A percentile compares a stretch with the other conserved stretches of the same genome.
Conservation (phyloP, 352 stramenopile species). For the Phytopythium helicoides region DNA sequence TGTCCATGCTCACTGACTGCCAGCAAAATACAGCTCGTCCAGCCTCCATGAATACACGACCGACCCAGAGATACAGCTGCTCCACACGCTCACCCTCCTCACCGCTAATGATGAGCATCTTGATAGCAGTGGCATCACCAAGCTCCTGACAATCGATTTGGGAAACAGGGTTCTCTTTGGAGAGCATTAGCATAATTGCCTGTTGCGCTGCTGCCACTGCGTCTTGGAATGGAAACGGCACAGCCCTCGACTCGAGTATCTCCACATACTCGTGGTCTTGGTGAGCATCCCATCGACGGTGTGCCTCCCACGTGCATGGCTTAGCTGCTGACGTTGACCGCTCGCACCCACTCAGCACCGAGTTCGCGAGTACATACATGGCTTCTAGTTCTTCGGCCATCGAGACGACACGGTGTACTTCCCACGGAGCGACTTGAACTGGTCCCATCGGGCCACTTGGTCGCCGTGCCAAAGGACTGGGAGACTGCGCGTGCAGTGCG, state of each 20-base stretch:
- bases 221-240: background rate
- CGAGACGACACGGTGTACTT: too few species aligned
- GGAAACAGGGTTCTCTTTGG: background rate
- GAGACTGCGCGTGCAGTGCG: background rate
- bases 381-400: too few species aligned
- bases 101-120: background rate
- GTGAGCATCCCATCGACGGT: background rate
- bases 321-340: too few species aligned
- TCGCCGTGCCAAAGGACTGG: background rate
- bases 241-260: background rate
- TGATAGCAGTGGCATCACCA: background rate
- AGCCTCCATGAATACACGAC: conserved; percentile 47
- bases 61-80: conserved; percentile 4
- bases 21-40: too few species aligned
- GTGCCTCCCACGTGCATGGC: too few species aligned
- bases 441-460: too few species aligned
- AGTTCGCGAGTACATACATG: too few species aligned
- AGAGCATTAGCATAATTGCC: background rate
- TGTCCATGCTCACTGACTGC: too few species aligned
- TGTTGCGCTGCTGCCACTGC: background rate
- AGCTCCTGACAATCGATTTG: background rate
- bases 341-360: too few species aligned
- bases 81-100: background rate
- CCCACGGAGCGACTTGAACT: too few species aligned
- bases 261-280: background rate